Base-by-base conservation (phyloP, 75 land plant genomes). In the Pinus taeda region DNA sequence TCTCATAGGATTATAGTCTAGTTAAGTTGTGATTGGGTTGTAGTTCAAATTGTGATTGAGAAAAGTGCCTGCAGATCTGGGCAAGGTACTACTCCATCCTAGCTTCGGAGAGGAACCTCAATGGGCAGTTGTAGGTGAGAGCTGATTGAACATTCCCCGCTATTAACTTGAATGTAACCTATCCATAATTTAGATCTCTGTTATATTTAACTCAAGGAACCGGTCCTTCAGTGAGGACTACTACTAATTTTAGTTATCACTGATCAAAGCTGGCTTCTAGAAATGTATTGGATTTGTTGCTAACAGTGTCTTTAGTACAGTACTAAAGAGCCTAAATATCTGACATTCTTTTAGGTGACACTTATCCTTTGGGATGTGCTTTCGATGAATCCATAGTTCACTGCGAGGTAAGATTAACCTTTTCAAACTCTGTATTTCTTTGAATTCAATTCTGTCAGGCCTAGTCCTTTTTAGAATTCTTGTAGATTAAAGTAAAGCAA, bases 71-170 rank as follows among this genome's bases (percentile, higher is more conserved):
- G 70, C 85, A 95, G 98, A 95, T 90, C 85, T 95, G 58, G 98
- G 98, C 53, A 95, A 95, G 81, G 98, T 95, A 39, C 84, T 95
- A 45, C 82, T 93, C 33, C 98, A 87, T 81, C 94, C 88, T 17
- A 67, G 36, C 42, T 95, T 95, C 77, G 98, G 98, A 29, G 87
- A 61, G 57, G 88, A 91, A 56, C 97, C 98, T 36, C 98, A 95
- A 70, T 95, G 94, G 92, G 88, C 92, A 71, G 97, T 90, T 79
- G 98, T 95, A 57, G 98, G 98, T 93, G 53, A 71, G 49, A 69
- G 72, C 49, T 69, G 1, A 20, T 39, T n/a, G 14, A 37, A 67
- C 49, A 15, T 20, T 69, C 24, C 24, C 6, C 55, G 42, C n/a
- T 33, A 3, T 5, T 30, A 17, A 13, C 37, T 29, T 64, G 39